phyloP scores from a whole-genome alignment of 192 early-diverging fungal genomes.

The Mortierella alpina region DNA sequence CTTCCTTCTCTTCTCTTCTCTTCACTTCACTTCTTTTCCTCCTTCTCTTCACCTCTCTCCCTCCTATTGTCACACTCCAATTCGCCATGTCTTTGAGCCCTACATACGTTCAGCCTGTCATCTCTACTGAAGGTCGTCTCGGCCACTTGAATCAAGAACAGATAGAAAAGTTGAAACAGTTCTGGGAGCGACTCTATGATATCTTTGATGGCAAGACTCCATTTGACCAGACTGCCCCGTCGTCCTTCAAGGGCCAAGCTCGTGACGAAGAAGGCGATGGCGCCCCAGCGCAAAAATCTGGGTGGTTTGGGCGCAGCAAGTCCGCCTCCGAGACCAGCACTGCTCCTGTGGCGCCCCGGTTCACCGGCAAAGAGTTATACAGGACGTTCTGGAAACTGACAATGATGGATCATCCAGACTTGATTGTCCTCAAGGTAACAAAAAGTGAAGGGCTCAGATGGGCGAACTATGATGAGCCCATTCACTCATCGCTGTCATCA shows the following conservation, averaged over 20 bases:
- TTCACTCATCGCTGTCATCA: background rate
- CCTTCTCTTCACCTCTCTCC: background rate
- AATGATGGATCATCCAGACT: constrained; percentile 51
- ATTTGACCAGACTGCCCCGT: constrained; percentile 46
- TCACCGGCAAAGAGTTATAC: constrained; percentile 29
- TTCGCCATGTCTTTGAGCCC: background rate
- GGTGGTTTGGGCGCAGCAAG: constrained; percentile 34
- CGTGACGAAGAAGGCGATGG: constrained; percentile 20
- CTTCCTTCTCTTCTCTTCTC: background rate
- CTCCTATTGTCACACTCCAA: background rate
- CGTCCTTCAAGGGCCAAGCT: constrained; percentile 48
- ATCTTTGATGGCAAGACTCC: constrained; percentile 53
- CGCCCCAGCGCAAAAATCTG: constrained; percentile 13
- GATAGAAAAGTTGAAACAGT: constrained; percentile 38
- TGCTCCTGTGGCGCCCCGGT: constrained; percentile 9
- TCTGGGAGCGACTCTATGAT: constrained; percentile 48
- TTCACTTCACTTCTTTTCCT: background rate
- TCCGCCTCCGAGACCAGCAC: constrained; percentile 17
- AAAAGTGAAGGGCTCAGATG: background rate
- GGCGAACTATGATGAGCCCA: background rate
- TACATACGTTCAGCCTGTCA: constrained; percentile 24
- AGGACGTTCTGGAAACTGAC: constrained; percentile 37
- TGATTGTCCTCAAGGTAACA: constrained; percentile 45
- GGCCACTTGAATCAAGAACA: constrained; percentile 50
- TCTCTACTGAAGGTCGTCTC: constrained; percentile 46